Base-by-base conservation (phyloP, 2,329 filamentous ascomycete species). In the Amesomyces nigricolor region DNA sequence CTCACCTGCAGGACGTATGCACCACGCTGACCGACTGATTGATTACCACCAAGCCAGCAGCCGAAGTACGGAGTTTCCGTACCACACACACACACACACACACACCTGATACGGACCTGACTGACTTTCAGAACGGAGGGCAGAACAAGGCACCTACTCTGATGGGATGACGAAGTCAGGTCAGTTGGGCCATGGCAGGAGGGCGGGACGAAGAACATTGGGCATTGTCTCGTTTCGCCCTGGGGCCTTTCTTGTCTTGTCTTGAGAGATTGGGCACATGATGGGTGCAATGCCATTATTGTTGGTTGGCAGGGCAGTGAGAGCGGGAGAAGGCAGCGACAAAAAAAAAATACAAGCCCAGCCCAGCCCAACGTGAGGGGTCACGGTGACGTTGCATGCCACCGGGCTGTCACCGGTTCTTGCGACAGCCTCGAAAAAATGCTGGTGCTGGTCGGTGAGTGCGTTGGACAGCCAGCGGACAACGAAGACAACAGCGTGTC, bases 361-460 rank as follows among this genome's bases (percentile, higher is more conserved):
- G 44, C 16, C 13, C 14, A 47, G 53, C 53, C 53, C 53, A 56
- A 56, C 43, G 16, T 43, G 48, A 47, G 44, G 51, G 44, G 48
- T 48, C n/a, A 16, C 38, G 47, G 38, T 58, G 56, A 58, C 56
- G 56, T 54, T 54, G 51, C 55, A 51, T 53, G 22, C 39, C 54
- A 44, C 45, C 48, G 39, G n/a, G n/a, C n/a, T 42, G 26, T 30
- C 48, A 30, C 29, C 17, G 17, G 26, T 10, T 44, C 22, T 29
- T 44, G 22, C 32, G 7, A 35, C 32, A 44, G 44, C 29, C 14
- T 38, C 37, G 26, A 26, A 35, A 35, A 17, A 17, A 47, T 51
- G 17, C 17, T 19, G 17, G 17, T 19, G 17, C 48, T 42, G 53
- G 32, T 45, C 5, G 43, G 47, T 50, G 47, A 47, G 43, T 47